These are phyloP conservation scores for Fusarium globosum DNA, from an alignment of 2,329 filamentous ascomycete species.

Conservation along the genomic window DNA sequence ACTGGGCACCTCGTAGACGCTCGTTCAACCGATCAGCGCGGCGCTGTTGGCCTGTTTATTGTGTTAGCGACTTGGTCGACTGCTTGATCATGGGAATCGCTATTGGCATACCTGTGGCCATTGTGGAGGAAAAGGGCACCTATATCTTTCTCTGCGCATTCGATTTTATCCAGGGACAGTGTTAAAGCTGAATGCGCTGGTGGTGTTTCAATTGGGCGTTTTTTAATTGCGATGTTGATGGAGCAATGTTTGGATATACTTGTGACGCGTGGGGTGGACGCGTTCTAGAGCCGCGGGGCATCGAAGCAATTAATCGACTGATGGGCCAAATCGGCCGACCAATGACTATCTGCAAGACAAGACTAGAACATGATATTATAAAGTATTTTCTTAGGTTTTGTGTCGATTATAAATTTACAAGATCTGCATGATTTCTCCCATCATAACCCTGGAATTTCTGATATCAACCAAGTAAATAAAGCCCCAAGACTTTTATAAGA, in stretches of 20 bases:
- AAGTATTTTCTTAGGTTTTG: rapidly evolving
- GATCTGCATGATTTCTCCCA: rapidly evolving
- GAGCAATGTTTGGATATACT: slow-evolving; percentile 37
- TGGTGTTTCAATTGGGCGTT: slow-evolving; percentile 6
- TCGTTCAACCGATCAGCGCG: slow-evolving; percentile 72
- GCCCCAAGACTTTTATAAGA: background rate
- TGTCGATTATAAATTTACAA: background rate
- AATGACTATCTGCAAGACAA: background rate
- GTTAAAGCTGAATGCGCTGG: background rate
- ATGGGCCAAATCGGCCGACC: background rate
- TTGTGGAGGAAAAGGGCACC: slow-evolving; percentile 29
- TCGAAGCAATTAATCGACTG: slow-evolving; percentile 13
- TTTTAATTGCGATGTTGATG: slow-evolving; percentile 32
- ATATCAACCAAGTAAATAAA: background rate
- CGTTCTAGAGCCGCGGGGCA: slow-evolving; percentile 42
- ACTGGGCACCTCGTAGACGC: slow-evolving; percentile 74
- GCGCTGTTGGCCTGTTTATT: slow-evolving; percentile 54
- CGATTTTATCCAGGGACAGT: background rate
- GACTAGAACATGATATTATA: rapidly evolving
- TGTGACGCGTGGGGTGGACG: slow-evolving; percentile 42
- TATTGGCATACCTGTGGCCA: slow-evolving; percentile 51
- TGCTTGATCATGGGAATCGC: background rate
- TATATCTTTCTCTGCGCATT: slow-evolving; percentile 15
- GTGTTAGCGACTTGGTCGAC: slow-evolving; percentile 6
- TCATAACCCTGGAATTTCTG: rapidly evolving